These are phyloP conservation scores for Chamaecrista fasciculata DNA, from an alignment of 306 rosid genomes.

Conservation along the genomic window DNA sequence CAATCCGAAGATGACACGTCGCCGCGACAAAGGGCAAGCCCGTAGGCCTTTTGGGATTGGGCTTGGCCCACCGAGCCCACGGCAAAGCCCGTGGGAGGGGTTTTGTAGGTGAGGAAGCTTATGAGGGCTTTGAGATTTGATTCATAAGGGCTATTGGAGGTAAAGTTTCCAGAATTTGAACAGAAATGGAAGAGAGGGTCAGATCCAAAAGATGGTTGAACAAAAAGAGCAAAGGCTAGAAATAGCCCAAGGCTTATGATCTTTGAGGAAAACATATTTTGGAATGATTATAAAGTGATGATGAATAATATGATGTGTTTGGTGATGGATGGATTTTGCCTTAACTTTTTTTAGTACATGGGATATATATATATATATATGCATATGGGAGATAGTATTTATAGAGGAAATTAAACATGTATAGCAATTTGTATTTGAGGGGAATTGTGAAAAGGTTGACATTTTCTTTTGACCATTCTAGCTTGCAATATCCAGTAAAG, in stretches of 20 bases:
- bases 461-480: not conserved
- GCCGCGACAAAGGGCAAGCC: constrained; percentile 31
- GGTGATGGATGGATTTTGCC: not conserved
- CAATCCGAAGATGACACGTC: constrained; percentile 36
- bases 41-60: constrained; percentile 22
- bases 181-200: constrained; percentile 44
- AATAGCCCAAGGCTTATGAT: not conserved
- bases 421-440: not conserved
- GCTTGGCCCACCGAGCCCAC: constrained; percentile 13
- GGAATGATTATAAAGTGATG: too few species aligned
- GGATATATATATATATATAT: too few species aligned
- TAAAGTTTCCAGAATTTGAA: constrained; percentile 40
- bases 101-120: constrained; percentile 14
- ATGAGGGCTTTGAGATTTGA: constrained; percentile 14
- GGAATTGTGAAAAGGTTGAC: not conserved
- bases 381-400: not conserved
- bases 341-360: not conserved
- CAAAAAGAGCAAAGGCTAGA: constrained; percentile 16
- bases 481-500: not conserved
- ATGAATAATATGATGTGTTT: too few species aligned
- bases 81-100: constrained; percentile 32
- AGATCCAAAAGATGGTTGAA: constrained; percentile 32
- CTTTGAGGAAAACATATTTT: constrained; percentile 19
- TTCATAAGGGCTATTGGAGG: constrained; percentile 28
- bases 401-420: not conserved